Conservation (phyloP, 768 basidiomycete genomes). For the Auricularia cornea region DNA sequence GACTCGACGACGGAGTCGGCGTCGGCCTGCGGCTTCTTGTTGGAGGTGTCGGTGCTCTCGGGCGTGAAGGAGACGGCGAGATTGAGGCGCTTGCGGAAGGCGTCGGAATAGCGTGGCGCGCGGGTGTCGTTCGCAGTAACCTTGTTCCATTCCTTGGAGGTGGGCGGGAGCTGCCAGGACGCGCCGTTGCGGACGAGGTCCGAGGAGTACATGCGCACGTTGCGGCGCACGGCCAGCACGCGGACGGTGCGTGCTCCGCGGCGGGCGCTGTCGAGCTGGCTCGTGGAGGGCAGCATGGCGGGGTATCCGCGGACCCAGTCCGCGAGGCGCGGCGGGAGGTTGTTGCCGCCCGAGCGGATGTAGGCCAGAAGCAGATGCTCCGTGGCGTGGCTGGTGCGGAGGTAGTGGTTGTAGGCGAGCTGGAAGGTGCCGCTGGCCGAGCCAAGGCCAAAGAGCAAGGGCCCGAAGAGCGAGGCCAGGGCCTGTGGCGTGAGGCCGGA, state of each 20-base stretch:
- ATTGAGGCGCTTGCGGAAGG: constrained; percentile 70
- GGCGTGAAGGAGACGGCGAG: constrained; percentile 55
- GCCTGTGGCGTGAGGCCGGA: constrained; percentile 90
- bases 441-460: constrained; percentile 79
- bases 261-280: constrained; percentile 36
- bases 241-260: constrained; percentile 71
- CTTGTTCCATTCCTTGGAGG: constrained; percentile 70
- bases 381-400: constrained; percentile 76
- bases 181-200: constrained; percentile 68
- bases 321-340: constrained; percentile 74
- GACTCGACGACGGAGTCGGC: constrained; percentile 32
- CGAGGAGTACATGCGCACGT: constrained; percentile 79
- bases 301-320: constrained; percentile 92
- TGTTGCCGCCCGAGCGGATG: constrained; percentile 43
- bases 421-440: constrained; percentile 42
- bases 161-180: constrained; percentile 37
- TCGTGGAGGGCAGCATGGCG: constrained; percentile 59
- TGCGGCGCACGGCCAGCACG: constrained; percentile 66
- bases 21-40: constrained; percentile 25
- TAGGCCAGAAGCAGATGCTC: constrained; percentile 91
- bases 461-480: constrained; percentile 82
- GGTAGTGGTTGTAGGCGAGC: constrained; percentile 58
- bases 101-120: constrained; percentile 62
- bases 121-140: constrained; percentile 52
- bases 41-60: constrained; percentile 24